These are phyloP conservation scores for Candida pseudoviswanathii DNA, from an alignment of 1,139 yeast genomes.

Conservation along the genomic window DNA sequence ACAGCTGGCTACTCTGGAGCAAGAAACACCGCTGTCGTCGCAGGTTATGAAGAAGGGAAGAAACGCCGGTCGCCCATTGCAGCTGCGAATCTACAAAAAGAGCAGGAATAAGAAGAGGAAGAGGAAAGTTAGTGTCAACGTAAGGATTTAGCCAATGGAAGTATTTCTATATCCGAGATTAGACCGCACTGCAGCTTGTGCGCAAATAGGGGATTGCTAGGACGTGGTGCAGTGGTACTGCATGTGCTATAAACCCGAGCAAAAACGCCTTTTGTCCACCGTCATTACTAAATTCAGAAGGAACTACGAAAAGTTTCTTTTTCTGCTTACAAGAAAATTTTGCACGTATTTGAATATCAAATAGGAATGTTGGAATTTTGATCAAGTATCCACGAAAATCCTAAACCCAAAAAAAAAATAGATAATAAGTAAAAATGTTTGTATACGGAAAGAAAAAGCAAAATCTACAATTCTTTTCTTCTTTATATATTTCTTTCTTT, in stretches of 20 bases:
- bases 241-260: not conserved
- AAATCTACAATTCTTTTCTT: not conserved
- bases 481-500: not conserved
- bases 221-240: not conserved
- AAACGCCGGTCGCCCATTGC: not conserved
- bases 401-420: slow-evolving; percentile 2
- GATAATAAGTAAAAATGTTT: not conserved
- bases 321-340: not conserved
- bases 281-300: not conserved
- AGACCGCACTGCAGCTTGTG: not conserved
- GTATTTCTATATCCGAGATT: not conserved
- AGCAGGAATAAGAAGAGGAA: slow-evolving; percentile 4
- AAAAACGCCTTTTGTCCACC: not conserved
- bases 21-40: not conserved
- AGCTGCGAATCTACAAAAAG: not conserved
- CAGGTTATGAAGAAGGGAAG: not conserved
- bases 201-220: not conserved
- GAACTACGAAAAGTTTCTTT: slow-evolving; percentile 1
- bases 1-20: slow-evolving; percentile 5
- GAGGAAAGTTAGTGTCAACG: slow-evolving; percentile 9
- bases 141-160: not conserved
- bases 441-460: not conserved
- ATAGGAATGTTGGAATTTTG: not conserved
- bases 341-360: slow-evolving; percentile 1
- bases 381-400: slow-evolving; percentile 2